These are phyloP conservation scores for Lizonia empirigonia DNA, from an alignment of 2,329 filamentous ascomycete genomes.

Conservation along the genomic window DNA sequence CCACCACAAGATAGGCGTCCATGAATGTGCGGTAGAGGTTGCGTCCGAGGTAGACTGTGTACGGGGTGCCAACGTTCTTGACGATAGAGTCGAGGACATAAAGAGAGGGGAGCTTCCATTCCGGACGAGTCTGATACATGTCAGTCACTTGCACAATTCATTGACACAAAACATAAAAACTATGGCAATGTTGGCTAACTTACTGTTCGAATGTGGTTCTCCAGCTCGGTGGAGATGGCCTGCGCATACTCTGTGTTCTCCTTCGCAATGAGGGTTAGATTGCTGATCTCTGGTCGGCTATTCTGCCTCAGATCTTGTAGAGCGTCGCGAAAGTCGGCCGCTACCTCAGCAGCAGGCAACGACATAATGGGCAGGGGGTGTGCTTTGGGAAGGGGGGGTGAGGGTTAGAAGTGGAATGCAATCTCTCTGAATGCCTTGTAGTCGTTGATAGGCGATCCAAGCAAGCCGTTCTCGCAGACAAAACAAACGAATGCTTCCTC, in stretches of 20 bases:
- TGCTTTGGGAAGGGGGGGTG: constrained; percentile 24
- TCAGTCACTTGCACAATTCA: constrained; percentile 20
- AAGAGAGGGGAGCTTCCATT: constrained; percentile 90
- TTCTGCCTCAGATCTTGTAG: constrained; percentile 90
- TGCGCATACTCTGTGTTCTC: constrained; percentile 96
- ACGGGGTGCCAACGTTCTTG: constrained; percentile 97
- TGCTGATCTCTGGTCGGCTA: constrained; percentile 94
- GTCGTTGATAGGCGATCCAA: constrained; percentile 32
- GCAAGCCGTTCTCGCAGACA: constrained; percentile 38
- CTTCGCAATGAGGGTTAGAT: constrained; percentile 94
- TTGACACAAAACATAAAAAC: constrained; percentile 47
- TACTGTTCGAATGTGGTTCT: constrained; percentile 95
- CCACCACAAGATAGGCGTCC: constrained; percentile 92
- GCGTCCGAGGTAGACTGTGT: constrained; percentile 91
- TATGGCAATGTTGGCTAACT: constrained; percentile 49
- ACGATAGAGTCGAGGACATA: constrained; percentile 98
- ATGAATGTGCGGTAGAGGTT: constrained; percentile 95
- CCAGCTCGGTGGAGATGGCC: constrained; percentile 86
- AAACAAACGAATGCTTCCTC: constrained; percentile 50
- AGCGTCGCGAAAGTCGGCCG: constrained; percentile 91
- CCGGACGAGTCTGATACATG: constrained; percentile 75
- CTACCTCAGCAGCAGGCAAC: constrained; percentile 79
- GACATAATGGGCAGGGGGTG: constrained; percentile 62
- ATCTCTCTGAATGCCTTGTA: constrained; percentile 31
- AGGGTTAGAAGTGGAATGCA: constrained; percentile 34